Evolutionary conservation across 2,329 filamentous ascomycete species (phyloP).

Genomic region (Clonostachys sp.): DNA sequence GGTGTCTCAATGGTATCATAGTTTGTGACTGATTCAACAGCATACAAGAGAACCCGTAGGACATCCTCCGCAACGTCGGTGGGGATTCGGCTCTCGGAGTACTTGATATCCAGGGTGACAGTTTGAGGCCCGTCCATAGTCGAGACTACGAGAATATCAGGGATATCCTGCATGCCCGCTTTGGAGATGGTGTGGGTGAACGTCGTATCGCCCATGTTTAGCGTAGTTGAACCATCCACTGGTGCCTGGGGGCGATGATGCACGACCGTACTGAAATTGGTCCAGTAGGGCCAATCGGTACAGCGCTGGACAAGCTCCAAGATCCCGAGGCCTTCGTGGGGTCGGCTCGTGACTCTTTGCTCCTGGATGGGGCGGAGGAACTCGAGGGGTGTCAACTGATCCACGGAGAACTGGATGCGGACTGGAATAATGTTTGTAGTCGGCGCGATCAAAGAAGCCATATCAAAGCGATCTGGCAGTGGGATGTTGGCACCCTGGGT

Average conservation of each 20-base stretch:
- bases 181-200: slow-evolving; percentile 39
- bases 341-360: slow-evolving; percentile 40
- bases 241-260: slow-evolving; percentile 33
- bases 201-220: slow-evolving; percentile 37
- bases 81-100: slow-evolving; percentile 37
- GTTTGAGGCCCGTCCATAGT: slow-evolving; percentile 25
- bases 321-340: slow-evolving; percentile 46
- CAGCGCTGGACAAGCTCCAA: slow-evolving; percentile 47
- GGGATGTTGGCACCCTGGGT: slow-evolving; percentile 40
- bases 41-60: slow-evolving; percentile 37
- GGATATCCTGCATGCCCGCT: slow-evolving; percentile 30
- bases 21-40: slow-evolving; percentile 39
- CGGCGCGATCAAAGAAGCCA: slow-evolving; percentile 40
- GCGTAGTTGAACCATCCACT: slow-evolving; percentile 27
- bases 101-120: slow-evolving; percentile 37
- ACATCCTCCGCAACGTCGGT: slow-evolving; percentile 35
- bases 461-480: slow-evolving; percentile 49
- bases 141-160: slow-evolving; percentile 41
- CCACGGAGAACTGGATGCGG: slow-evolving; percentile 38
- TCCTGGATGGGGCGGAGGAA: slow-evolving; percentile 42
- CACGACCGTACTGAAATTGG: slow-evolving; percentile 48
- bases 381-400: slow-evolving; percentile 38
- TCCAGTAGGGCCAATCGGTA: slow-evolving; percentile 49
- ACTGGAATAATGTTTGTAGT: slow-evolving; percentile 42
- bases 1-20: slow-evolving; percentile 39